phyloP scores from a whole-genome alignment of 75 land plant species.

The Picea sitchensis region DNA sequence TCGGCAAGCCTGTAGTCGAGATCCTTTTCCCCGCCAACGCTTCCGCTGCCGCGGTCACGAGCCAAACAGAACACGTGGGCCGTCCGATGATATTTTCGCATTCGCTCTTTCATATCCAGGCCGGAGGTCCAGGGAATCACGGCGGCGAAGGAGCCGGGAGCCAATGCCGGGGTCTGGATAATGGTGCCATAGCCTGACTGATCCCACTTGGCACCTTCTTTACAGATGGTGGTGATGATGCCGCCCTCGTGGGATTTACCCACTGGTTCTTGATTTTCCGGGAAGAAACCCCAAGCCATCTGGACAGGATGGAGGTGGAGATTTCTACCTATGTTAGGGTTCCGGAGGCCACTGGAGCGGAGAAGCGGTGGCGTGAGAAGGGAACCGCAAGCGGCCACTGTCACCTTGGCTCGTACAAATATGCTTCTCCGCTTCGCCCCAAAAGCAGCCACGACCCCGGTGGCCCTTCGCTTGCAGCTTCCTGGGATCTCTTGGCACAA shows the following conservation, averaged over 20 bases:
- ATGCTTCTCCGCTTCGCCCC: constrained; percentile 22
- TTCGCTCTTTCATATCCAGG: constrained; percentile 51
- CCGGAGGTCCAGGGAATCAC: constrained; percentile 43
- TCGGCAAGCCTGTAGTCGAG: constrained; percentile 39
- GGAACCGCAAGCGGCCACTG: constrained; percentile 71
- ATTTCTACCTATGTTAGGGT: constrained; percentile 70
- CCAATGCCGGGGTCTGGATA: constrained; percentile 47
- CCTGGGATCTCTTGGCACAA: constrained; percentile 14
- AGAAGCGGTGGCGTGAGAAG: constrained; percentile 67
- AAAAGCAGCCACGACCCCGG: constrained; percentile 43
- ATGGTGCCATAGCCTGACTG: constrained; percentile 23
- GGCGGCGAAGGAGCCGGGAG: constrained; percentile 45
- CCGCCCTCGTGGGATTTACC: constrained; percentile 70
- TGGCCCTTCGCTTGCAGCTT: constrained; percentile 10
- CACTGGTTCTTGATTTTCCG: constrained; percentile 27
- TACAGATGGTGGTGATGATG: constrained; percentile 71
- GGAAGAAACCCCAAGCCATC: constrained; percentile 86
- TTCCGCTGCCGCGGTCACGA: constrained; percentile 67
- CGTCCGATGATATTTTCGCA: constrained; percentile 56
- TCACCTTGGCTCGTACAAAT: constrained; percentile 46
- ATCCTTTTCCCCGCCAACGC: constrained; percentile 29
- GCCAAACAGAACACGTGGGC: constrained; percentile 49
- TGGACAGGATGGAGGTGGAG: constrained; percentile 83
- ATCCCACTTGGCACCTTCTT: constrained; percentile 24
- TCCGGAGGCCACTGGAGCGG: constrained; percentile 63